Evolutionary conservation across 2,329 filamentous ascomycete genomes (phyloP).

Genomic region (Alternaria brassicicola): DNA sequence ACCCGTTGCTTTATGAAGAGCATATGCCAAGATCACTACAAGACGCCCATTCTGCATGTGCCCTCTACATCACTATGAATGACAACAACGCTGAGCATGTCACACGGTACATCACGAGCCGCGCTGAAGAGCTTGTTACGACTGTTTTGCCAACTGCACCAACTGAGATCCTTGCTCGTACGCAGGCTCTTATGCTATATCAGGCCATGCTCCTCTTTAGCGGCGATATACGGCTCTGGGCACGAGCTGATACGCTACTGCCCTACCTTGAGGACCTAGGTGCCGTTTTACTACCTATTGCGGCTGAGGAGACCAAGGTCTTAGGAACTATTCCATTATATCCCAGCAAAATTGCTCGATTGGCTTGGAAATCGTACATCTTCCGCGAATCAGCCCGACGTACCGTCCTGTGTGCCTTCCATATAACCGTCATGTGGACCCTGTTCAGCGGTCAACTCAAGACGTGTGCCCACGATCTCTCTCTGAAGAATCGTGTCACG

Average conservation of each 20-base stretch:
- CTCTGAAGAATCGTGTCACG: conserved; percentile 23
- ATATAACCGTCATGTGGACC: conserved; percentile 46
- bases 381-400: conserved; percentile 61
- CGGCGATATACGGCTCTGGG: conserved; percentile 28
- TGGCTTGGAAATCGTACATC: conserved; percentile 60
- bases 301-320: conserved; percentile 21
- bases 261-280: conserved; percentile 25
- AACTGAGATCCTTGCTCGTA: conserved; percentile 32
- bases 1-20: conserved; percentile 58
- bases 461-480: conserved; percentile 18
- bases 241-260: conserved; percentile 24
- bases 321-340: conserved; percentile 46
- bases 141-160: conserved; percentile 14
- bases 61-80: conserved; percentile 60
- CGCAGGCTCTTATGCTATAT: conserved; percentile 41
- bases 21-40: conserved; percentile 60
- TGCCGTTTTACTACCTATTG: conserved; percentile 6
- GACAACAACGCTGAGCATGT: conserved; percentile 56
- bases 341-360: conserved; percentile 42
- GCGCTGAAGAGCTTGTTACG: conserved; percentile 53
- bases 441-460: conserved; percentile 23
- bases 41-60: conserved; percentile 61
- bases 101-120: conserved; percentile 56
- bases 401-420: conserved; percentile 58
- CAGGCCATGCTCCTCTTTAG: conserved; percentile 37